Base-by-base conservation (phyloP, 208 protist species). In the Crithidia bombi region DNA sequence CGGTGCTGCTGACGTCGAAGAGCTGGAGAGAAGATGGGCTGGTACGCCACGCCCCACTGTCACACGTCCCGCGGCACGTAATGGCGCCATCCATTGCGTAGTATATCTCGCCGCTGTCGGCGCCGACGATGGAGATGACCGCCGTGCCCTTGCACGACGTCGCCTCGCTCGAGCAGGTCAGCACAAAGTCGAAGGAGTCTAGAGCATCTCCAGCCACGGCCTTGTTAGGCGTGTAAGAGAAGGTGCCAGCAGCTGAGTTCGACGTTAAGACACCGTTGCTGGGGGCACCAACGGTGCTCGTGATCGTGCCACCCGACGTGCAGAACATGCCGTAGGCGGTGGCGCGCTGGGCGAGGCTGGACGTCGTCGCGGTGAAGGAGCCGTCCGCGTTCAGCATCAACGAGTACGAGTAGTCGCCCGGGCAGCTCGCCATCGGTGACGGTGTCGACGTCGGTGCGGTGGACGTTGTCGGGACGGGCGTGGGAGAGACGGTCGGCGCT, bases 41-140 rank as follows among this genome's bases (percentile, higher is more conserved):
- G 19, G 79, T 61, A 54, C 80, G 83, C 84, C 85, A 91, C 26
- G 86, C 84, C 14, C 49, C 58, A 28, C 73, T 65, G 67, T 92
- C 80, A 69, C 91, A 96, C 12, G 85, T 93, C 15, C 91, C 91
- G 23, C 84, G 79, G 78, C 91, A 96, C 12, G 79, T 73, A 61
- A 96, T 92, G 41, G 63, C 77, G 39, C 75, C 82, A 4, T 77
- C 49, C 59, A 79, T 52, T 33, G 90, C 69, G 59, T 89, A 68
- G 77, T 90, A 91, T 1, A 93, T 71, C 12, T 64, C 50, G 21
- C 56, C 65, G 11, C 57, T 46, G 35, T 65, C 65, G 25, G 56
- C 58, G 26, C 71, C 49, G 30, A 68, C 57, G 14, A 76, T 71
- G 25, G 68, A 51, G 26, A 91, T 77, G 58, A 51, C 52, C 26